A percentile compares a stretch with the other conserved stretches of the same genome.
Evolutionary conservation across 495 filamentous ascomycete species (phyloP).

Genomic region (Opeltia flavorubescens): DNA sequence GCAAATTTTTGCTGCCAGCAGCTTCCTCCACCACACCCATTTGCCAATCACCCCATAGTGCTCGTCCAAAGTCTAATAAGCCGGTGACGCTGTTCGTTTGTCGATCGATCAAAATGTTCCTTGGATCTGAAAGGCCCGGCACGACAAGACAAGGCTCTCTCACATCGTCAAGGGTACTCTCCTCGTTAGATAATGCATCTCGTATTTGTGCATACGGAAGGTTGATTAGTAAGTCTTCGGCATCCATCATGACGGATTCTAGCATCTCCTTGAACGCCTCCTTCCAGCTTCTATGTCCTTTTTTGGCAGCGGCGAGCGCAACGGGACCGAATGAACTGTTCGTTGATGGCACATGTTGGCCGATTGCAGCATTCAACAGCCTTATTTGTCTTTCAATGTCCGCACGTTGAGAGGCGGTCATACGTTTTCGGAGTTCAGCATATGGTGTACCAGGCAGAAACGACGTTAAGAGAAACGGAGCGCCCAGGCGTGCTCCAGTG

Average conservation of each 20-base stretch:
- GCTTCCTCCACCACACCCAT: constrained; percentile 28
- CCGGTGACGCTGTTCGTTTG: constrained; percentile 30
- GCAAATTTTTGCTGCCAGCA: constrained; percentile 25
- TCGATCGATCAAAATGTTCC: constrained; percentile 44
- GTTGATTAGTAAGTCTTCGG: constrained; percentile 53
- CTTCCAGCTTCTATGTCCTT: constrained; percentile 43
- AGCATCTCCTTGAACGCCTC: constrained; percentile 46
- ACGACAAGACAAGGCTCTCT: constrained; percentile 41
- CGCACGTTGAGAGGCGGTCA: constrained; percentile 24
- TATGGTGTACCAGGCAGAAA: constrained; percentile 32
- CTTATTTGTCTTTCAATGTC: constrained; percentile 31
- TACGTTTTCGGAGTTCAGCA: constrained; percentile 24
- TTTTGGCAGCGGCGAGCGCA: constrained; percentile 30
- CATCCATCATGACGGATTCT: constrained; percentile 50
- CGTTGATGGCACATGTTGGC: constrained; percentile 20
- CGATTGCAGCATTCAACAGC: constrained; percentile 21
- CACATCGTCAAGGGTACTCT: constrained; percentile 39
- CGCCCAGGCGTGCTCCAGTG: constrained; percentile 16
- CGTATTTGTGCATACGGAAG: constrained; percentile 53
- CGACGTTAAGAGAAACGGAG: constrained; percentile 34
- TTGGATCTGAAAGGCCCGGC: constrained; percentile 37
- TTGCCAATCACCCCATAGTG: constrained; percentile 35
- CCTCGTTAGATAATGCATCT: constrained; percentile 31
- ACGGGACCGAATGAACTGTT: constrained; percentile 35
- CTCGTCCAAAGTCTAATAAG: constrained; percentile 30